Evolutionary conservation across 2,329 filamentous ascomycete genomes (phyloP), one percentile per base, ranked within the genome.

Genomic region (Fusarium sp.): DNA sequence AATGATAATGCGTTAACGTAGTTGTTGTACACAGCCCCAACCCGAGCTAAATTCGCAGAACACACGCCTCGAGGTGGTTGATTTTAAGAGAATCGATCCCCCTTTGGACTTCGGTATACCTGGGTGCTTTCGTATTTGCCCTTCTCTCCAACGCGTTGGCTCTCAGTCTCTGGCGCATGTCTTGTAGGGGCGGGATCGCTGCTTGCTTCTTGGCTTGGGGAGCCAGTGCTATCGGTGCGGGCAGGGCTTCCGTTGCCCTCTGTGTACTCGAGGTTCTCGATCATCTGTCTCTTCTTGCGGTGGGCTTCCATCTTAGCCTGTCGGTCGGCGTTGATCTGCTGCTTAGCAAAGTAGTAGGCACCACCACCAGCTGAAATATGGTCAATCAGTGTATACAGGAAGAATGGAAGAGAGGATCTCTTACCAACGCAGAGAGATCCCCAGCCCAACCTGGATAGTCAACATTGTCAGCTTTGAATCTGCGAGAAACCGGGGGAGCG

Each of bases 271-370:
- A 89, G 79, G n/a, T 83, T 82, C 25, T 85, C 80, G 39, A 84
- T 81, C 72, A 84, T 81, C 58, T 85, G 86, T 81, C 86, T 90
- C 81, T 91, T 90, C 72, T 88, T 81, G 55, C 86, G 85, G 59
- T 84, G 86, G 63, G 91, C 89, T 72, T 91, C 87, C 69, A 91
- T 87, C 74, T 92, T 88, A 63, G 88, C 83, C 63, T 87, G 85
- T 68, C 95, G 92, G 80, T 97, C 94, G 72, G 92, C 92, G 77
- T 97, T 97, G 86, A 99, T 97, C 79, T 90, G 90, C 76, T 88
- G 87, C 85, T 99, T 99, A 68, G 96, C 96, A 78, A 97, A 97
- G 83, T 92, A 94, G 85, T 98, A 99, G 75, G 95, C 94, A 67
- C 91, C 92, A 69, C 89, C 96, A 76, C 95, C 96, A 71, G 94